These are phyloP conservation scores for Sphagnum tenellum DNA, from an alignment of 225 moss, liverwort and hornwort species.

Conservation along the genomic window DNA sequence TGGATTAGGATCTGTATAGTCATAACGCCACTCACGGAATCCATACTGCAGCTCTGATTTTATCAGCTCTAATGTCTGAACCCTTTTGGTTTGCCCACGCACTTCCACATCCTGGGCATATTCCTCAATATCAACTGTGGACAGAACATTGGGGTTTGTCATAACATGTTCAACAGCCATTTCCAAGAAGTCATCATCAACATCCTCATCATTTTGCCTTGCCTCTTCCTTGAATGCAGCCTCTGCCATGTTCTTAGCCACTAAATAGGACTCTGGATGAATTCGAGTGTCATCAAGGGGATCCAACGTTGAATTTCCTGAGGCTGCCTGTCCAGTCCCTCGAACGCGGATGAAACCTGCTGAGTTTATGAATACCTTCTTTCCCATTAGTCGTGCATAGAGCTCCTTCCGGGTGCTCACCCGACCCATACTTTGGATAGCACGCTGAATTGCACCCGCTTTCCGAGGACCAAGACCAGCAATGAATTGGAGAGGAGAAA, in stretches of 20 bases:
- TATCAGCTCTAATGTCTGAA: constrained; percentile 69
- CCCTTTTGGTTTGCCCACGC: constrained; percentile 41
- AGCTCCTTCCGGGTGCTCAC: constrained; percentile 85
- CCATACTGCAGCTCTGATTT: constrained; percentile 77
- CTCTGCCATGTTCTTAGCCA: constrained; percentile 92
- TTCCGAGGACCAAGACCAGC: constrained; percentile 93
- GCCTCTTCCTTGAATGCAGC: constrained; percentile 84
- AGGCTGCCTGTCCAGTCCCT: constrained; percentile 93
- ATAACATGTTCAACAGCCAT: constrained; percentile 90
- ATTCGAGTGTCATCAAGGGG: constrained; percentile 97
- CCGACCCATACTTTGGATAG: constrained; percentile 85
- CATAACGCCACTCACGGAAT: constrained; percentile 69
- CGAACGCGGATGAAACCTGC: constrained; percentile 96
- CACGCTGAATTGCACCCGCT: constrained; percentile 83
- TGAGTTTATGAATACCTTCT: constrained; percentile 81
- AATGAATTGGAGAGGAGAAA: constrained; percentile 82
- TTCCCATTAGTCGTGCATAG: constrained; percentile 71
- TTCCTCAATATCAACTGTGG: constrained; percentile 55
- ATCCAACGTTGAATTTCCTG: constrained; percentile 84
- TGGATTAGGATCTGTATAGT: constrained; percentile 31
- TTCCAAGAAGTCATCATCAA: constrained; percentile 77
- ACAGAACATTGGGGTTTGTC: constrained; percentile 50
- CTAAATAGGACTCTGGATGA: constrained; percentile 88
- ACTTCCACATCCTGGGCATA: constrained; percentile 48
- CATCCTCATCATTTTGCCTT: constrained; percentile 65